Evolutionary conservation across 495 filamentous ascomycete species (phyloP).

Genomic region (Parmelia sp.): DNA sequence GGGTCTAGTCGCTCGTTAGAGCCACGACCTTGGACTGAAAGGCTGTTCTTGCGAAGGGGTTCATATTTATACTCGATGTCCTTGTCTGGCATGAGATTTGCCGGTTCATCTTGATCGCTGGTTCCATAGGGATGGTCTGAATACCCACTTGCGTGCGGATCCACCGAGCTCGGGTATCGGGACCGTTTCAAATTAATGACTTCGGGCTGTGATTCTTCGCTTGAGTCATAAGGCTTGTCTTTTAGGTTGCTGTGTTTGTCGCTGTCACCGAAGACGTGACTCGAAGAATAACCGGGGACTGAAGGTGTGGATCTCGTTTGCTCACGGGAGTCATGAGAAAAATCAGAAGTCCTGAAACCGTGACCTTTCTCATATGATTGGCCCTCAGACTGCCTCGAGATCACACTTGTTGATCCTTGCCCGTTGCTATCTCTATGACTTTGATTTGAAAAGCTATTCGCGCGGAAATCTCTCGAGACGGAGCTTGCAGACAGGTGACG

Average conservation of each 20-base stretch:
- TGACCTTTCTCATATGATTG: neutral
- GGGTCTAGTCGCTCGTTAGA: neutral
- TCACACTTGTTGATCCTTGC: neutral
- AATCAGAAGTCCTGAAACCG: neutral
- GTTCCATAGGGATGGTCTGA: neutral
- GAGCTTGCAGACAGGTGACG: constrained; percentile 1
- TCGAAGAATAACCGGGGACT: neutral
- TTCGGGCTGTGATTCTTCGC: neutral
- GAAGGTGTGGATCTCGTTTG: neutral
- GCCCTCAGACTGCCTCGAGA: neutral
- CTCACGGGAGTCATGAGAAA: neutral
- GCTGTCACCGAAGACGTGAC: neutral
- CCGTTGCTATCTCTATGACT: neutral
- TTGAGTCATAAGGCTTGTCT: neutral
- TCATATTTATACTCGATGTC: neutral
- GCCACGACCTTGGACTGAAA: neutral
- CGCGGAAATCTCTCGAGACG: neutral
- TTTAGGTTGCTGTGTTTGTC: neutral
- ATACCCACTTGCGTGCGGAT: neutral
- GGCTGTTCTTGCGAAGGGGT: neutral
- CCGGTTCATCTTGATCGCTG: neutral
- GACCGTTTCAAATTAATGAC: neutral
- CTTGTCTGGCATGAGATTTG: neutral
- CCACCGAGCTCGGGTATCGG: neutral
- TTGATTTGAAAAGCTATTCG: neutral